Conservation (phyloP, 1,284 basidiomycete species). For the Heterobasidion annosum region DNA sequence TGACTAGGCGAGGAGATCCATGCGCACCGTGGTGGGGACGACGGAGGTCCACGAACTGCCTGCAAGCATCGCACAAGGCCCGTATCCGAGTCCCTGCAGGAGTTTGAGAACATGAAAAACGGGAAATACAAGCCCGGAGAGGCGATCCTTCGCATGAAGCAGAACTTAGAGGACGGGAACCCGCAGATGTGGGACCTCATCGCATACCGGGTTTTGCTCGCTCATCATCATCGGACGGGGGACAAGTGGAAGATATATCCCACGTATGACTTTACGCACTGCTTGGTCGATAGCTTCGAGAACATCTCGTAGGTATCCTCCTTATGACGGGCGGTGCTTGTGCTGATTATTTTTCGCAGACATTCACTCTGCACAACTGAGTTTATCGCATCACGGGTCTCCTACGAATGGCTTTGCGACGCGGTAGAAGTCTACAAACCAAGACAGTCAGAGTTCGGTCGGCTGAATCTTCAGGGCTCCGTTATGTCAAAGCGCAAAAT, state of each 20-base stretch:
- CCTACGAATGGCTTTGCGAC: constrained; percentile 99
- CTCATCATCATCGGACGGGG: constrained; percentile 90
- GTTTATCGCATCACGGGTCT: constrained; percentile 94
- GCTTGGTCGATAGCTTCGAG: constrained; percentile 96
- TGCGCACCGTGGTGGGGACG: constrained; percentile 75
- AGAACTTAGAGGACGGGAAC: constrained; percentile 88
- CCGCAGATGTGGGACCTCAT: constrained; percentile 99
- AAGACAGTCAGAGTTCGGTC: constrained; percentile 96
- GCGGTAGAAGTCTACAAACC: constrained; percentile 96
- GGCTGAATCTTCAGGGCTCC: constrained; percentile 90
- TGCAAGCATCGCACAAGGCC: constrained; percentile 84
- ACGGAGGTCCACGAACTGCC: constrained; percentile 78
- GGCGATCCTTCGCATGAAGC: constrained; percentile 96
- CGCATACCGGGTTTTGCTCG: constrained; percentile 89
- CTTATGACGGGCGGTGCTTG: background rate
- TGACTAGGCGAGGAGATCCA: constrained; percentile 83
- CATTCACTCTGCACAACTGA: constrained; percentile 98
- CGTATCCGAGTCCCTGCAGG: constrained; percentile 74
- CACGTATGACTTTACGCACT: constrained; percentile 99
- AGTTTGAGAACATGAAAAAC: constrained; percentile 91
- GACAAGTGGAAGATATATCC: constrained; percentile 94
- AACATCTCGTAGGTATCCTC: constrained; percentile 82
- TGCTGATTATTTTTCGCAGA: constrained; percentile 29
- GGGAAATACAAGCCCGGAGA: constrained; percentile 88
- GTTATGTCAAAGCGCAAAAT: constrained; percentile 98